Percentiles rank a stretch among this genome's conserved stretches.
These are phyloP conservation scores for Calonectria hongkongensis DNA, from an alignment of 2,329 filamentous ascomycete genomes.

Conservation along the genomic window DNA sequence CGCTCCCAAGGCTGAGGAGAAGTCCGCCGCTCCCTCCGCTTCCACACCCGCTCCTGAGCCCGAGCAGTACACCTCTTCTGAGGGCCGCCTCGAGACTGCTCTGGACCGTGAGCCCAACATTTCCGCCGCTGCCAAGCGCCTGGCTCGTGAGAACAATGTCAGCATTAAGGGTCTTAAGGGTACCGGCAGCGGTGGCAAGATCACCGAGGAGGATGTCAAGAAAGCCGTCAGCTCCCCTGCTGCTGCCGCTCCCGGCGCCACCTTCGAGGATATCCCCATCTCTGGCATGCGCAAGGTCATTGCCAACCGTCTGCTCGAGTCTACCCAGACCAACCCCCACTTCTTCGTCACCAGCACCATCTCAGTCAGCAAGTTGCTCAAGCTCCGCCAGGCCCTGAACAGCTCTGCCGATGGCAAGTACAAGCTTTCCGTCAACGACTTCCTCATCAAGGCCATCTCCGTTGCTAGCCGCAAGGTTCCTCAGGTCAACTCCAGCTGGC, in stretches of 20 bases:
- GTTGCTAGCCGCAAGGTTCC: constrained; percentile 95
- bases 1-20: constrained; percentile 79
- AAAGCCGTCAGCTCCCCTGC: constrained; percentile 80
- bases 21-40: constrained; percentile 72
- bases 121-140: constrained; percentile 83
- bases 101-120: constrained; percentile 88
- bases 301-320: constrained; percentile 90
- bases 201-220: constrained; percentile 95
- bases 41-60: constrained; percentile 69
- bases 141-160: constrained; percentile 90
- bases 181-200: constrained; percentile 87
- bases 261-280: constrained; percentile 89
- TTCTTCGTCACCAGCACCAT: constrained; percentile 96
- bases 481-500: constrained; percentile 96
- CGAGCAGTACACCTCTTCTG: constrained; percentile 83
- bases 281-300: constrained; percentile 99
- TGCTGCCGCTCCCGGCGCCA: constrained; percentile 74
- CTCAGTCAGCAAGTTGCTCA: constrained; percentile 95
- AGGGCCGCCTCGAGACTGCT: constrained; percentile 86
- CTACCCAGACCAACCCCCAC: constrained; percentile 95
- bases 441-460: constrained; percentile 97
- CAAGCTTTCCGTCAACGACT: constrained; percentile 99
- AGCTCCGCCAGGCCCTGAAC: constrained; percentile 96
- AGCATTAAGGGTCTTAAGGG: constrained; percentile 88
- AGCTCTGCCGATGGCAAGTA: constrained; percentile 91